Conservation (phyloP, 192 early-diverging fungal species). For the Podila epigama region DNA sequence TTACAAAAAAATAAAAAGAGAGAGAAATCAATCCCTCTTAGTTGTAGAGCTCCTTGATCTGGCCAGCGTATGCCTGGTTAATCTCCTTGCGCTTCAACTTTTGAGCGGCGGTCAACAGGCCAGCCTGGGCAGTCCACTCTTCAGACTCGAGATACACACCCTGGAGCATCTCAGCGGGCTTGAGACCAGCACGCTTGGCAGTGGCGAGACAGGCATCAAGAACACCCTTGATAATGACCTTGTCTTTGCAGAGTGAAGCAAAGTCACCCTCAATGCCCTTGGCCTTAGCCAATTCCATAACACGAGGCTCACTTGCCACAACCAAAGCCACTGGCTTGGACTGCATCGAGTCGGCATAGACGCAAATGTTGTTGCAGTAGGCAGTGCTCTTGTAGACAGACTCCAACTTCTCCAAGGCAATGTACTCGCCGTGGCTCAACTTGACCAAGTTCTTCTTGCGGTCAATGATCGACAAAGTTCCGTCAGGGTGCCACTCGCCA, state of each 20-base stretch:
- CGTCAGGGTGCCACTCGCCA: conserved; percentile 82
- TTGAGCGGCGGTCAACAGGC: conserved; percentile 91
- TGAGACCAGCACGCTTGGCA: conserved; percentile 74
- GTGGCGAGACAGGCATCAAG: conserved; percentile 51
- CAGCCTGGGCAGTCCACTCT: conserved; percentile 93
- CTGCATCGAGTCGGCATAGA: conserved; percentile 77
- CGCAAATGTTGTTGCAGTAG: conserved; percentile 81
- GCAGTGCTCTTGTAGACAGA: conserved; percentile 81
- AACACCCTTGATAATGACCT: conserved; percentile 61
- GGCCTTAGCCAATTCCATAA: conserved; percentile 54
- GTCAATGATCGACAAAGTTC: conserved; percentile 87
- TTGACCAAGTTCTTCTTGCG: conserved; percentile 96
- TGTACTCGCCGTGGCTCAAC: conserved; percentile 88
- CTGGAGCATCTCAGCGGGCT: conserved; percentile 75
- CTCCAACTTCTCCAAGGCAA: conserved; percentile 95
- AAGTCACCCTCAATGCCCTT: conserved; percentile 53
- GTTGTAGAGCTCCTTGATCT: conserved; percentile 65
- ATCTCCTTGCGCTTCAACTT: conserved; percentile 90
- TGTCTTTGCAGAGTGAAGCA: conserved; percentile 59
- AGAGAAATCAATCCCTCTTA: not conserved
- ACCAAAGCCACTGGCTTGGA: conserved; percentile 80
- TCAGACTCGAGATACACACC: conserved; percentile 72
- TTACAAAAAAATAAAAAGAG: not conserved
- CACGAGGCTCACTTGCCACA: conserved; percentile 66
- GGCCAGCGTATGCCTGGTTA: conserved; percentile 62